phyloP scores from a whole-genome alignment of 371 early-diverging fungal species.

The Phascolomyces articulosus region DNA sequence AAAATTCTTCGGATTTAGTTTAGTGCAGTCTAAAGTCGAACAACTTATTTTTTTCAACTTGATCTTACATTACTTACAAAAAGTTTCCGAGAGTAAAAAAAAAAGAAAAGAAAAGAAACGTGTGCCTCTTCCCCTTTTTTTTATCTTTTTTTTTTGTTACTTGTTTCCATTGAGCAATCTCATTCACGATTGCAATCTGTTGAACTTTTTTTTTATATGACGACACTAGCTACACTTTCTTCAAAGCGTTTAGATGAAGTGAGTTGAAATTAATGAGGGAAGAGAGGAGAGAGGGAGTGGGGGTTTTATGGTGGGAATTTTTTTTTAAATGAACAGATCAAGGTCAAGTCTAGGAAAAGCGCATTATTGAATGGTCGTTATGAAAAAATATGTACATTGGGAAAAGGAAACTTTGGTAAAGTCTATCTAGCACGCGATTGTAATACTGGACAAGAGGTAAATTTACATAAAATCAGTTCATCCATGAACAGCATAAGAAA shows the following conservation, averaged over 20 bases:
- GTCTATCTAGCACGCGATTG: constrained; percentile 76
- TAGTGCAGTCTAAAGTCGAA: constrained; percentile 12
- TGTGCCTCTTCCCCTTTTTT: constrained; percentile 4
- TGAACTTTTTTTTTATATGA: neutral
- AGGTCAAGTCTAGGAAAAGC: neutral
- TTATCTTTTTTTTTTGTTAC: constrained; percentile 7
- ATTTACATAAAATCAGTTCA: too few relatives aligned
- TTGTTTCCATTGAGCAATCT: constrained; percentile 5
- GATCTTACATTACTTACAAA: constrained; percentile 3
- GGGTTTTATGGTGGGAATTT: too few relatives aligned
- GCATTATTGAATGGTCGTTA: constrained; percentile 27
- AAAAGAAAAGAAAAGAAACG: too few relatives aligned
- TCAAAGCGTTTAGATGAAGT: constrained; percentile 1
- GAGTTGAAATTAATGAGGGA: neutral
- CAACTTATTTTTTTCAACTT: neutral
- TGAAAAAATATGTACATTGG: constrained; percentile 59
- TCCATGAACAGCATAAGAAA: too few relatives aligned
- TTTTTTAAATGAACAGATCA: neutral
- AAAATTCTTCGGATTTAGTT: neutral
- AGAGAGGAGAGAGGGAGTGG: too few relatives aligned
- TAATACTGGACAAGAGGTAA: constrained; percentile 65
- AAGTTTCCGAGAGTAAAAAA: constrained; percentile 2
- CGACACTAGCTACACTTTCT: neutral
- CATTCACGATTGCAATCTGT: constrained; percentile 6
- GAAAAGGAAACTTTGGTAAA: constrained; percentile 86